Evolutionary conservation across 257 asterid genomes (phyloP), one percentile per base, ranked within the genome.

Genomic region (Gentiana straminea): DNA sequence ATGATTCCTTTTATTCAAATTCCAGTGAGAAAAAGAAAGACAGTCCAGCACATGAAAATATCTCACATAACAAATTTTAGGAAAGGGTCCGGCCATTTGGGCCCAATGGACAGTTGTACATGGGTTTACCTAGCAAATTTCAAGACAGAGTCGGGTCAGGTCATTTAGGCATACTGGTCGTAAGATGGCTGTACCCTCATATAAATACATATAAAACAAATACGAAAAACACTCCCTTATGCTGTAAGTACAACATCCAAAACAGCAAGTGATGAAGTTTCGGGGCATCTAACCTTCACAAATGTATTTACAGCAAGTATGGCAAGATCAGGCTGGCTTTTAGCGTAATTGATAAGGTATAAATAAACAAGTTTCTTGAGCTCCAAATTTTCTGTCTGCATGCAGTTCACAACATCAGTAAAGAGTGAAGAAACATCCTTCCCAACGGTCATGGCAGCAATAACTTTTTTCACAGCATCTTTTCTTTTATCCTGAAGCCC

Each of bases 381-480:
- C 89, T 92, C 99, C 86, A 92, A 71, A 75, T 92, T 92, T 61
- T 92, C 99, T 2, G 99, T 92, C 70, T 92, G 99, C 97, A 92
- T 92, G 71, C 99, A 92, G 69, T 88, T 92, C 62, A 92, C 97
- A 66, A 92, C 99, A 76, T 92, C 99, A 12, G 99, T 92, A 73
- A 92, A 92, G 67, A 92, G 90, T 2, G 97, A 88, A 48, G 99
- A 92, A 49, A 85, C 99, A 57, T 88, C 99, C 79, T 92, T 92
- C 68, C 99, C 99, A 60, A 92, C 99, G 0, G 99, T 92, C 99
- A 92, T 92, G 11, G 99, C 99, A 33, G 99, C 99, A 68, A 92
- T 92, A 68, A 92, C 95, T 69, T 92, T 92, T 69, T 92, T 92
- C 63, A 92, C 99, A 10, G 97, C 99, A 92, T 92, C 99, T 69